Base-by-base conservation (phyloP, 179 eudicot species). In the Carnegiea gigantea region DNA sequence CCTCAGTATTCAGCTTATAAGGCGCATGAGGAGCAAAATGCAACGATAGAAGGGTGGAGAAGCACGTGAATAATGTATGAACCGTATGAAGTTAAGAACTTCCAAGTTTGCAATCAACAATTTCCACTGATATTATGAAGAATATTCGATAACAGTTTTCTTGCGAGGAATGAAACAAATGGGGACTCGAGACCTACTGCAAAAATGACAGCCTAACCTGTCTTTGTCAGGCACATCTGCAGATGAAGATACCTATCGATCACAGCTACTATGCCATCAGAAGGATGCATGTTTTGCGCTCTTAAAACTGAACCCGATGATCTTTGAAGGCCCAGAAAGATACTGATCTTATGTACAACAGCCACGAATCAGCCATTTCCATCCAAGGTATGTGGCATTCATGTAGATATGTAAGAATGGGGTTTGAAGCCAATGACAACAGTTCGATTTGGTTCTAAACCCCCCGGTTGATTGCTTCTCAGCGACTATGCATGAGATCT, bases 401-500 rank as follows among this genome's bases (percentile, higher is more conserved):
- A 67, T 28, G 71, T 67, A 12, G 71, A 28, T 26, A 4, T 10
- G 11, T 21, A 38, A 36, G 11, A 76, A 49, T 21, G 24, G 75
- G 33, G 14, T 23, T 64, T 64, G 15, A 67, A 76, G 49, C 79
- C 11, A 64, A 38, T 21, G 9, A 54, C n/a, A 30, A 54, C n/a
- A 30, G 15, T 15, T 49, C n/a, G 30, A 24, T 21, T 49, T 12
- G 60, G 38, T 11, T 51, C 38, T 13, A 43, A 71, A 18, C 49
- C 33, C 51, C 65, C 36, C 21, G 23, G 51, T 36, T 46, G 62
- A 18, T 30, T 33, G 71, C 36, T 48, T 68, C 78, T 78, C 83
- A 81, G 54, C 57, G 91, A 78, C 84, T 64, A 70, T 89, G 87
- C 92, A 92, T 87, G 53, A 96, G 98, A 88, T 96, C 97, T 1